A percentile compares a stretch with the other conserved stretches of the same genome.
phyloP scores from a whole-genome alignment of 176 grass and related monocot species.

The Tillandsia fasciculata region DNA sequence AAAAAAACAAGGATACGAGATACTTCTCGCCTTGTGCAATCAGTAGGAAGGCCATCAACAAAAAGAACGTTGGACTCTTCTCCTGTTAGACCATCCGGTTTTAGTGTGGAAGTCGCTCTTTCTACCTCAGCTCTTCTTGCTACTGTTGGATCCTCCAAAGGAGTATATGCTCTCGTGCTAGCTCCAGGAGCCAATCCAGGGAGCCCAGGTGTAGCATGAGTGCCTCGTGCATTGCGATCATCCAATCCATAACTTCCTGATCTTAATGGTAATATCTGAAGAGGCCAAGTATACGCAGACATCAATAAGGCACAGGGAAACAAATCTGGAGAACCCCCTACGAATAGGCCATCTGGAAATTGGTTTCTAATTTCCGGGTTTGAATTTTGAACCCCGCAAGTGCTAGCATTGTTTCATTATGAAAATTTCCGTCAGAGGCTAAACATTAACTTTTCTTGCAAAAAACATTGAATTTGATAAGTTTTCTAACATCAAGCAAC shows the following conservation, averaged over 20 bases:
- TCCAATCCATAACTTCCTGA: constrained; percentile 34
- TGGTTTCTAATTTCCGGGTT: no score
- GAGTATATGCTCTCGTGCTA: constrained; percentile 21
- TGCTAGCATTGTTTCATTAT: no score
- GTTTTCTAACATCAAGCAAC: neutral
- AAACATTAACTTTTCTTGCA: no score
- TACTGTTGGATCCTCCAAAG: constrained; percentile 38
- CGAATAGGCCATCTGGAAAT: no score
- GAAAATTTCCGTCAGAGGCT: no score
- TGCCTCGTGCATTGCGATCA: constrained; percentile 15
- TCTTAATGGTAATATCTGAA: constrained; percentile 32
- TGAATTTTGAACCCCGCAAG: no score
- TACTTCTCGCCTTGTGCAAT: constrained; percentile 86
- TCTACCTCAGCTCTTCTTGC: constrained; percentile 31
- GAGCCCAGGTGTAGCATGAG: constrained; percentile 24
- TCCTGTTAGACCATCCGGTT: constrained; percentile 28
- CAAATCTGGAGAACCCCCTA: no score
- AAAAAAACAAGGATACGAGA: constrained; percentile 54
- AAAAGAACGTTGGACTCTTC: constrained; percentile 72
- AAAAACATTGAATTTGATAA: no score
- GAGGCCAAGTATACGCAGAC: constrained; percentile 4
- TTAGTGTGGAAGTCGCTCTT: constrained; percentile 6
- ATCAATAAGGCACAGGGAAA: neutral
- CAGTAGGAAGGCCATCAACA: constrained; percentile 75
- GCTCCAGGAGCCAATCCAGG: constrained; percentile 25